A percentile compares a stretch with the other conserved stretches of the same genome.
Conservation (phyloP, 73 alveolate species). For the Uronychia binucleata region DNA sequence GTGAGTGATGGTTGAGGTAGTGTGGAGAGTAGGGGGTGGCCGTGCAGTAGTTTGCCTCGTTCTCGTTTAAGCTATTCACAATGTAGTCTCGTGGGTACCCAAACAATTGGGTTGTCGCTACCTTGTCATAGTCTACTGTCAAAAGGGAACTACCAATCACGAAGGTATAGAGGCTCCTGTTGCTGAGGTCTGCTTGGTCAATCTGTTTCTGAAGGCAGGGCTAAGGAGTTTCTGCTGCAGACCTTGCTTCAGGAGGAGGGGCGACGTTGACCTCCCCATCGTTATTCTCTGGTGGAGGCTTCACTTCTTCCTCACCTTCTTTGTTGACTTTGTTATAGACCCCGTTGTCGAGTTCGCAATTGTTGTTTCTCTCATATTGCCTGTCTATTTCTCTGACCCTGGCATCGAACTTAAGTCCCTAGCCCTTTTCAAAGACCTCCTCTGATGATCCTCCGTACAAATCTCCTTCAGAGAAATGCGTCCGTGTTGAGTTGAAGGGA, state of each 20-base stretch:
- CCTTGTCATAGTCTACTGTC: no score
- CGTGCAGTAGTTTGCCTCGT: background rate
- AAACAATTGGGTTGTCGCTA: no score
- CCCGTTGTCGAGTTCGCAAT: slow-evolving; percentile 34
- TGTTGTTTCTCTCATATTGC: slow-evolving; percentile 70
- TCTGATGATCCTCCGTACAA: slow-evolving; percentile 4
- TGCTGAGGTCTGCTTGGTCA: no score
- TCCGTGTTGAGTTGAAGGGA: slow-evolving; percentile 80
- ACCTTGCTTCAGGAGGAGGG: no score
- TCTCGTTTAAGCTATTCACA: background rate
- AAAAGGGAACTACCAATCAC: no score
- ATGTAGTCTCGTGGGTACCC: background rate
- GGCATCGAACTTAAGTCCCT: slow-evolving; percentile 70
- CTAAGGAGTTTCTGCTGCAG: no score
- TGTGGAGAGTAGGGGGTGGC: no score
- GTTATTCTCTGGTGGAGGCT: no score
- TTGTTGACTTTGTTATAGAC: slow-evolving; percentile 5
- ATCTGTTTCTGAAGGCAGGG: no score
- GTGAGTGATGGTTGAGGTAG: no score
- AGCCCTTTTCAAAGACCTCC: slow-evolving; percentile 52
- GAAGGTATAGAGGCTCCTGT: no score
- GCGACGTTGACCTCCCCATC: no score
- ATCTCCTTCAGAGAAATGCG: slow-evolving; percentile 1
- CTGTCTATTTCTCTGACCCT: slow-evolving; percentile 85
- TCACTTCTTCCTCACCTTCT: slow-evolving; percentile 24